Evolutionary conservation across 441 rosid species (phyloP).

Genomic region (Populus hybrid): DNA sequence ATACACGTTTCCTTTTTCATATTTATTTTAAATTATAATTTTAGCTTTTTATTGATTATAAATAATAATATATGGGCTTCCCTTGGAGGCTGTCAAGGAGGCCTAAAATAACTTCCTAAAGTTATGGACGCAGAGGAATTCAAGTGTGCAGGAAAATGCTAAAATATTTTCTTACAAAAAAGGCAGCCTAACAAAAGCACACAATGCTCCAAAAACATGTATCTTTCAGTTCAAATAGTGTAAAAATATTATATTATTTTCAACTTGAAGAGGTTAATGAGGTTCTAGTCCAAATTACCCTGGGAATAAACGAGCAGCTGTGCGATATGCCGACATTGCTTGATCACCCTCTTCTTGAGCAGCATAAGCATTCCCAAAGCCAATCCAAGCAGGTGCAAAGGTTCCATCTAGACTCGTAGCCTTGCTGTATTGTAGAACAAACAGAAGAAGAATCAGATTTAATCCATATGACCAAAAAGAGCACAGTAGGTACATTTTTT

Average conservation of each 20-base stretch:
- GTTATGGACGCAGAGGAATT: not conserved
- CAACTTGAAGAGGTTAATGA: not conserved
- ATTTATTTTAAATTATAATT: no score
- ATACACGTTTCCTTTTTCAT: no score
- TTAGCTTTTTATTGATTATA: not conserved
- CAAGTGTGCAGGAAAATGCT: not conserved
- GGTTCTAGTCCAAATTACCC: conserved; percentile 49
- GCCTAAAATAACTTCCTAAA: not conserved
- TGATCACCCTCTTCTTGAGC: conserved; percentile 95
- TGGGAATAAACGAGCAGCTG: conserved; percentile 91
- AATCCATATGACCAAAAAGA: not conserved
- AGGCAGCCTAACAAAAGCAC: not conserved
- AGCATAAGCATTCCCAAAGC: conserved; percentile 87
- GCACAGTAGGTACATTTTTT: not conserved
- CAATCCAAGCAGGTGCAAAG: conserved; percentile 91
- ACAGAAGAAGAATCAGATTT: conserved; percentile 1
- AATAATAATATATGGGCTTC: not conserved
- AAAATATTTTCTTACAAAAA: not conserved
- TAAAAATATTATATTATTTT: not conserved
- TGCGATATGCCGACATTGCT: conserved; percentile 94
- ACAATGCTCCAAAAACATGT: not conserved
- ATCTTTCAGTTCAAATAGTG: not conserved
- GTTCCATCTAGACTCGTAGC: conserved; percentile 79
- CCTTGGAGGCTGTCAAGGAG: not conserved
- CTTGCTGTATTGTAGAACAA: conserved; percentile 53